These are phyloP conservation scores for Scenedesmus sp. DNA, from an alignment of 163 green algal genomes.

Conservation along the genomic window DNA sequence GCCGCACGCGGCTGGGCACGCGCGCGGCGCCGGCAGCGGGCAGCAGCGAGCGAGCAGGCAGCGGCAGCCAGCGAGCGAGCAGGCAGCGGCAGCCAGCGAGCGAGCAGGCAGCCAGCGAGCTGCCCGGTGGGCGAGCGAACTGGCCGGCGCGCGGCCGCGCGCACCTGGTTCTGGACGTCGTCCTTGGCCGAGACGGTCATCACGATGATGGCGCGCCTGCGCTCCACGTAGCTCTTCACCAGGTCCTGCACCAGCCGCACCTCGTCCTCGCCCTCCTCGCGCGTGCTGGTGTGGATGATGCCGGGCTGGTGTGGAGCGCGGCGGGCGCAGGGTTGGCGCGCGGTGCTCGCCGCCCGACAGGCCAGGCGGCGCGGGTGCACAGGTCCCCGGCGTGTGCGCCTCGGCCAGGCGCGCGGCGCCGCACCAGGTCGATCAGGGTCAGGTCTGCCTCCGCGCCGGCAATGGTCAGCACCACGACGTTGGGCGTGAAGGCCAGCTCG, in stretches of 20 bases:
- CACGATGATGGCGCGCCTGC: conserved; percentile 35
- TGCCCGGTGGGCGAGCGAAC: background rate
- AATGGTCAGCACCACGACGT: conserved; percentile 49
- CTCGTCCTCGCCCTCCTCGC: conserved; percentile 19
- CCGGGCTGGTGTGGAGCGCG: too few species aligned
- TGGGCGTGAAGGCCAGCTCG: conserved; percentile 41
- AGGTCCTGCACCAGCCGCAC: conserved; percentile 47
- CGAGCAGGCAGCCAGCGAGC: too few species aligned
- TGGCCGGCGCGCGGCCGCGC: background rate
- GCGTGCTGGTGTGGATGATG: conserved; percentile 27
- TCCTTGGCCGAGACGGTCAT: conserved; percentile 38
- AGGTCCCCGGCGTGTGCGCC: too few species aligned
- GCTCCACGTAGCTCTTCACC: conserved; percentile 28
- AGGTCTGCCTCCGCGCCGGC: conserved; percentile 10
- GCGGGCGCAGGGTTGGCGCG: too few species aligned
- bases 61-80: too few species aligned
- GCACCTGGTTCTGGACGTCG: conserved; percentile 46
- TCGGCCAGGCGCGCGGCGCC: too few species aligned
- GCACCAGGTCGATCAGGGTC: conserved; percentile 41
- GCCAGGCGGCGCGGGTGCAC: too few species aligned
- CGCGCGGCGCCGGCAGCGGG: background rate
- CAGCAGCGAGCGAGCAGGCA: too few species aligned
- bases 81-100: background rate
- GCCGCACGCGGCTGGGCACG: background rate
- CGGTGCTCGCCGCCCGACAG: too few species aligned